phyloP scores from a whole-genome alignment of 164 flowering plant species.

The Houttuynia cordata region DNA sequence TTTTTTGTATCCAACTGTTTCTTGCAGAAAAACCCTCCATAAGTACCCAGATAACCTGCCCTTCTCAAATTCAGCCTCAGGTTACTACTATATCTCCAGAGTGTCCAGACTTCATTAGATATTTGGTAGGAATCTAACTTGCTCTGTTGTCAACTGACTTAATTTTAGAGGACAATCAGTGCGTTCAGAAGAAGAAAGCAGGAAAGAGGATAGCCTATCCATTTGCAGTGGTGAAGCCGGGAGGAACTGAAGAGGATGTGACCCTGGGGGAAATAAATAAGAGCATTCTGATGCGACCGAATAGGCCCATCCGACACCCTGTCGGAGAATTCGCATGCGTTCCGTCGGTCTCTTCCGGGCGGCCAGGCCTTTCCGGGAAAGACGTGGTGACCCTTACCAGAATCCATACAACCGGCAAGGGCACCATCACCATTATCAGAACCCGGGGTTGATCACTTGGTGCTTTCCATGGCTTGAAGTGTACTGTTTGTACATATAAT shows the following conservation, averaged over 20 bases:
- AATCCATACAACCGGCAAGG: constrained; percentile 30
- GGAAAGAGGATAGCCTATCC: constrained; percentile 20
- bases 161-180: neutral
- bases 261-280: constrained; percentile 27
- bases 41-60: neutral
- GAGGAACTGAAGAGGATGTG: constrained; percentile 25
- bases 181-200: neutral
- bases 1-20: constrained; percentile 4
- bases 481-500: too few species aligned
- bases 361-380: constrained; percentile 25
- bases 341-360: constrained; percentile 6
- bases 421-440: constrained; percentile 31
- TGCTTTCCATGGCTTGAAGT: too few species aligned
- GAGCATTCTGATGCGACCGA: constrained; percentile 25
- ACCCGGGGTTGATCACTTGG: constrained; percentile 18
- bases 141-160: neutral
- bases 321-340: constrained; percentile 24
- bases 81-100: neutral
- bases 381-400: constrained; percentile 27
- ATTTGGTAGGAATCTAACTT: neutral
- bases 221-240: constrained; percentile 30
- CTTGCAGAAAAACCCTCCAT: neutral
- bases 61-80: neutral
- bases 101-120: too few species aligned
- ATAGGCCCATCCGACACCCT: constrained; percentile 23